Base-by-base conservation (phyloP, 2,329 filamentous ascomycete species). In the Aureobasidium musti region DNA sequence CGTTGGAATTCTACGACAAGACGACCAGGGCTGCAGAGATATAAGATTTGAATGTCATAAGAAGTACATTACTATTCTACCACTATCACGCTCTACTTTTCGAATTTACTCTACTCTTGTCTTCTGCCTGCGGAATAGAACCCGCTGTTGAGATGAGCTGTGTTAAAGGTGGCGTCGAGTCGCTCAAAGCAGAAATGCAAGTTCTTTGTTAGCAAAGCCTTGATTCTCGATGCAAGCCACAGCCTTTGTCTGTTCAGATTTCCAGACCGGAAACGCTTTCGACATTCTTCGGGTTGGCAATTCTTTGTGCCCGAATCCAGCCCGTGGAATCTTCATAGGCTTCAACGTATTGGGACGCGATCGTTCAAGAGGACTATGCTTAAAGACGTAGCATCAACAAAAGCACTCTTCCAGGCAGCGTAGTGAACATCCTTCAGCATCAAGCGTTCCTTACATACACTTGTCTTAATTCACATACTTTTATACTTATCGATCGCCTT, bases 1-100 rank as follows among this genome's bases (percentile, higher is more conserved):
- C 93, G 45, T 78, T 97, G 74, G 93, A 97, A 79, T 97, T 97
- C 79, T 97, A 91, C 76, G 94, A 98, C 73, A 87, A 89, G 79
- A 74, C 47, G n/a, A 67, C 65, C 5, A 67, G 65, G 41, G 65
- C 65, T 35, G 56, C 41, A 1, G 63, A 45, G 30, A 49, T 56
- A 17, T 59, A 50, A 26, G 14, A 41, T n/a, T 5, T 37, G 26
- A 52, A 52, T 11, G 6, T n/a, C 49, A n/a, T 30, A 30, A 13
- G n/a, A 47, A 52, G 17, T 19, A 33, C 49, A 30, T 52, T n/a
- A 17, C 10, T 52, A 52, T 52, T 19, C 21, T 30, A 30, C 26
- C 10, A 10, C 21, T 30, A 11, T n/a, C 5, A 8, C 26, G n/a
- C 14, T 26, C 14, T 11, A 11, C 17, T 19, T 2, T 52, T 17